These are phyloP conservation scores for Chrysosporium queenslandicum DNA, from an alignment of 2,329 filamentous ascomycete species.

Conservation along the genomic window DNA sequence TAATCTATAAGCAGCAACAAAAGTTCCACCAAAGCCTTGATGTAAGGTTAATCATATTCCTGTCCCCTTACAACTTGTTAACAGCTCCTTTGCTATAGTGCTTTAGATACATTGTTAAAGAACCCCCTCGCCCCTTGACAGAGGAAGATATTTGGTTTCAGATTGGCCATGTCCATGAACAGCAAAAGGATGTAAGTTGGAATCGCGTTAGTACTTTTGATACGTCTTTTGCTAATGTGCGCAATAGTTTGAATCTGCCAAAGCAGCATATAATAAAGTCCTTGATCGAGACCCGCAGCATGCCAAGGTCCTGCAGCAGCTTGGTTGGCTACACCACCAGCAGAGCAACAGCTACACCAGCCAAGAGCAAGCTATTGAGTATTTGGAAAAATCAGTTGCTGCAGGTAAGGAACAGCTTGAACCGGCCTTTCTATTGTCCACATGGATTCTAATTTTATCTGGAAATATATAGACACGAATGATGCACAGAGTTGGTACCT, in stretches of 20 bases:
- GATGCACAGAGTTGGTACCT: constrained; percentile 99
- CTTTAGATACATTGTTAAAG: constrained; percentile 94
- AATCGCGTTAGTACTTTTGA: neutral
- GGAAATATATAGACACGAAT: constrained; percentile 87
- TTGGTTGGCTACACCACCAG: constrained; percentile 96
- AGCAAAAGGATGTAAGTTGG: constrained; percentile 85
- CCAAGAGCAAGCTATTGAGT: constrained; percentile 94
- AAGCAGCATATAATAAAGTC: constrained; percentile 83
- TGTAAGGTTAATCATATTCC: constrained; percentile 43
- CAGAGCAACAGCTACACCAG: constrained; percentile 84
- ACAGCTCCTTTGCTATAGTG: constrained; percentile 48
- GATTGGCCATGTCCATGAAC: constrained; percentile 96
- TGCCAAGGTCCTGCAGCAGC: constrained; percentile 93
- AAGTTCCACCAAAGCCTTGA: constrained; percentile 89
- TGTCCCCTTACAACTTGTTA: constrained; percentile 1
- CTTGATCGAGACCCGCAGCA: constrained; percentile 91
- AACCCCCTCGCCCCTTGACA: constrained; percentile 81
- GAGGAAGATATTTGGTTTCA: constrained; percentile 99
- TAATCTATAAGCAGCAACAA: constrained; percentile 97
- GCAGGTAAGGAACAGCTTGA: constrained; percentile 54
- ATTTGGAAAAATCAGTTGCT: constrained; percentile 89
- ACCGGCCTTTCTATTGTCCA: neutral
- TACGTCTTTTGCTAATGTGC: neutral
- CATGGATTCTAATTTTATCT: too few relatives aligned
- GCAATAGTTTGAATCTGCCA: constrained; percentile 79